A percentile compares a stretch with the other conserved stretches of the same genome.
Conservation (phyloP, 2,329 filamentous ascomycete genomes). For the Keithomyces neogunnii region DNA sequence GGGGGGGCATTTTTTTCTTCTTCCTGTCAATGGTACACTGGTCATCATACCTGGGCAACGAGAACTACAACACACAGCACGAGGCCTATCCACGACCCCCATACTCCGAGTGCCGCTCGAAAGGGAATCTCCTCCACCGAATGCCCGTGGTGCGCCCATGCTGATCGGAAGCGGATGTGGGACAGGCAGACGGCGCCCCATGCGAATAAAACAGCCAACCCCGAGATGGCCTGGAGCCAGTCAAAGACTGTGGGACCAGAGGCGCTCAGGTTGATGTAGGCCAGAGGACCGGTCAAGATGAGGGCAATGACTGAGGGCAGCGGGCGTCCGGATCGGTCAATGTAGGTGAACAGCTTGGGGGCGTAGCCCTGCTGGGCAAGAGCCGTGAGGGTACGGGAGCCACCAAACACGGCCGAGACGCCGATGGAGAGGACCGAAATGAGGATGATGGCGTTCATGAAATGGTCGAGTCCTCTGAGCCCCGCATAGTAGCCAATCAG, state of each 20-base stretch:
- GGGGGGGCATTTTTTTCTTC: not conserved
- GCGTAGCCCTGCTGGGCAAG: constrained; percentile 48
- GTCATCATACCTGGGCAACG: constrained; percentile 33
- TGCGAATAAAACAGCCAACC: constrained; percentile 54
- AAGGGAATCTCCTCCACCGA: constrained; percentile 59
- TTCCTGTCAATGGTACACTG: not conserved
- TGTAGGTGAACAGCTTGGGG: constrained; percentile 43
- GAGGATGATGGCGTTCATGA: constrained; percentile 47
- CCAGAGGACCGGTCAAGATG: constrained; percentile 38
- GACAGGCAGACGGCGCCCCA: constrained; percentile 58
- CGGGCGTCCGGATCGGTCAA: constrained; percentile 45
- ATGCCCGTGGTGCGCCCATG: constrained; percentile 50
- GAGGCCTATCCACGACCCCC: constrained; percentile 55
- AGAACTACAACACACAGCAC: constrained; percentile 44
- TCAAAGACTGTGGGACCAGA: constrained; percentile 46
- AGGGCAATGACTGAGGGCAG: constrained; percentile 36
- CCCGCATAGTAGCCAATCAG: constrained; percentile 39
- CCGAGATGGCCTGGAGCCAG: constrained; percentile 58
- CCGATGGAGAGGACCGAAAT: constrained; percentile 47
- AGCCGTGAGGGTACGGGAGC: constrained; percentile 47
- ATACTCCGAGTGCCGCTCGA: constrained; percentile 48
- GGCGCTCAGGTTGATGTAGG: constrained; percentile 35
- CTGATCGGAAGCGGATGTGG: constrained; percentile 59
- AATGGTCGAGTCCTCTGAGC: constrained; percentile 37
- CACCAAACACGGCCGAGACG: constrained; percentile 45